phyloP scores from a whole-genome alignment of 2,329 filamentous ascomycete genomes.

The Cordyceps farinosa region DNA sequence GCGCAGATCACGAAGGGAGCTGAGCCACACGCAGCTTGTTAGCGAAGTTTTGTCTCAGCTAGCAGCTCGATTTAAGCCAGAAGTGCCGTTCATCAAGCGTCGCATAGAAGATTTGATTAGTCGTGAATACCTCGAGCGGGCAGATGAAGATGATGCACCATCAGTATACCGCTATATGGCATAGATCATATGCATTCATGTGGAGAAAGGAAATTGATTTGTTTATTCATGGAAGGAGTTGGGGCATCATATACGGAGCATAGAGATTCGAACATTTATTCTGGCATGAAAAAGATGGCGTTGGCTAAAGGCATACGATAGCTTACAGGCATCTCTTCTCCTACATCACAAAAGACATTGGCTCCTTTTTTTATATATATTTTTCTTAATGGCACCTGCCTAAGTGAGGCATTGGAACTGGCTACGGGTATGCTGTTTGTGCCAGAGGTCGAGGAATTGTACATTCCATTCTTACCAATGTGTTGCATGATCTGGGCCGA shows the following conservation, averaged over 20 bases:
- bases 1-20: conserved; percentile 68
- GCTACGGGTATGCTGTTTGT: no score
- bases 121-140: conserved; percentile 72
- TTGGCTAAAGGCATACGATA: not conserved
- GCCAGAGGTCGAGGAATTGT: not conserved
- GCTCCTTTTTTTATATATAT: no score
- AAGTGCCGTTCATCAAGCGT: conserved; percentile 74
- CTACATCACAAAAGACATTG: no score
- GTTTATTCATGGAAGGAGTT: conserved; percentile 12
- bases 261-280: not conserved
- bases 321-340: not conserved
- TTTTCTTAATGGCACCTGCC: no score
- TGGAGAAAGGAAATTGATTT: not conserved
- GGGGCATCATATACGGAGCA: not conserved
- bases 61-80: conserved; percentile 66
- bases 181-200: conserved; percentile 34
- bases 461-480: no score
- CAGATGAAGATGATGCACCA: conserved; percentile 60
- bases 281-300: conserved; percentile 1
- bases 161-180: conserved; percentile 71
- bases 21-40: conserved; percentile 65
- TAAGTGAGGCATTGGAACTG: no score
- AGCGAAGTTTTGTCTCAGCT: conserved; percentile 70
- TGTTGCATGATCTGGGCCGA: no score
- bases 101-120: conserved; percentile 75